Conservation (phyloP, 345 rosid species). For the Salix brachista region DNA sequence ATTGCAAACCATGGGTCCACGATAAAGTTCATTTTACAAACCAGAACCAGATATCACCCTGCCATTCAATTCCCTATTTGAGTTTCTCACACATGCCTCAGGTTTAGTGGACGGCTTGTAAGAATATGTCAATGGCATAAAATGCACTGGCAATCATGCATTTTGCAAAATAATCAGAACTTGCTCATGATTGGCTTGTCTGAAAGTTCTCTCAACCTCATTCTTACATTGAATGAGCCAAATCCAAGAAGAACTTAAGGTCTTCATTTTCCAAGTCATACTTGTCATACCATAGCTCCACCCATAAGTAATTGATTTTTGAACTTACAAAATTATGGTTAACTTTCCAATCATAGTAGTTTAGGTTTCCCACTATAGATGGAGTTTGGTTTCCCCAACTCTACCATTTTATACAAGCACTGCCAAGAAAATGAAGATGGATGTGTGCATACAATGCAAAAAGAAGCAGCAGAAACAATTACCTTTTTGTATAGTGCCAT, state of each 20-base stretch:
- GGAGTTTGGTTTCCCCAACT: background rate
- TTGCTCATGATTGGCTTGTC: background rate
- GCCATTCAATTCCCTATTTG: background rate
- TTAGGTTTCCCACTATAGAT: background rate
- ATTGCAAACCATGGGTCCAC: background rate
- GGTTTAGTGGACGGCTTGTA: background rate
- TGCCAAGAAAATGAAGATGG: background rate
- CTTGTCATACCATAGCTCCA: background rate
- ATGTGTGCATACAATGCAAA: background rate
- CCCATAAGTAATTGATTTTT: background rate
- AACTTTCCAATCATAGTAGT: background rate
- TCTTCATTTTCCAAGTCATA: background rate
- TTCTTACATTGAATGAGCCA: background rate
- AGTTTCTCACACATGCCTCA: too few species aligned
- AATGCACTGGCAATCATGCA: background rate
- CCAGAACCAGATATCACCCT: background rate
- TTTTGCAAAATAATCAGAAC: background rate
- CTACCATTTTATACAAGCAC: background rate
- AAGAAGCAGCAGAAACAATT: background rate
- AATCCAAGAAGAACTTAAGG: background rate
- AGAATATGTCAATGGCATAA: background rate
- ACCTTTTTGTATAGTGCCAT: slow-evolving; percentile 82
- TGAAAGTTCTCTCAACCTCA: background rate
- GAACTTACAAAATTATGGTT: background rate
- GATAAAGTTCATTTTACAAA: background rate